A percentile compares a stretch with the other conserved stretches of the same genome.
Evolutionary conservation across 2,329 filamentous ascomycete genomes (phyloP).

Genomic region (Fusarium sp.): DNA sequence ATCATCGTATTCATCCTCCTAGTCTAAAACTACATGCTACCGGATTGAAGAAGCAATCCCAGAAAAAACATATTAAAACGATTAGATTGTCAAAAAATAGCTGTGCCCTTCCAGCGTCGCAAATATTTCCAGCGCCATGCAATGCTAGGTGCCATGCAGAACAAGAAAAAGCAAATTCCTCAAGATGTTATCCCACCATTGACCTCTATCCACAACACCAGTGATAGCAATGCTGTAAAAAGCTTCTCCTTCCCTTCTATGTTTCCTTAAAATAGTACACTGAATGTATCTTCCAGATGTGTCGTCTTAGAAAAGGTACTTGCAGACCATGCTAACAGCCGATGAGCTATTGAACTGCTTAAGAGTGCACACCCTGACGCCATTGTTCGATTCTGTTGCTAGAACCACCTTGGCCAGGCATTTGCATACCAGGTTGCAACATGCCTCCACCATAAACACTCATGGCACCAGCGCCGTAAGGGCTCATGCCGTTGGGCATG

Average conservation of each 20-base stretch:
- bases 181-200: background rate
- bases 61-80: constrained; percentile 17
- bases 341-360: background rate
- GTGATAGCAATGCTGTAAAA: constrained; percentile 3
- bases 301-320: background rate
- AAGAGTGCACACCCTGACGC: constrained; percentile 53
- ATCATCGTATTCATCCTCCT: constrained; percentile 2
- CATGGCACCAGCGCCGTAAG: constrained; percentile 36
- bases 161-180: constrained; percentile 13
- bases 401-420: constrained; percentile 41
- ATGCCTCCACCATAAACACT: constrained; percentile 44
- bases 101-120: constrained; percentile 23
- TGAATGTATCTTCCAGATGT: background rate
- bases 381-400: constrained; percentile 54
- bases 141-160: constrained; percentile 38
- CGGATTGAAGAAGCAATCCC: background rate
- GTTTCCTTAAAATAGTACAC: constrained; percentile 18
- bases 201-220: constrained; percentile 29
- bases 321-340: background rate
- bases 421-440: constrained; percentile 43
- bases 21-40: constrained; percentile 8
- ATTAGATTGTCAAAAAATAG: constrained; percentile 15
- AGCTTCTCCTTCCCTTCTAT: background rate
- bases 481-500: constrained; percentile 30
- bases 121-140: constrained; percentile 38